phyloP scores from a whole-genome alignment of 768 basidiomycete genomes.

The Dioszegia crocea region DNA sequence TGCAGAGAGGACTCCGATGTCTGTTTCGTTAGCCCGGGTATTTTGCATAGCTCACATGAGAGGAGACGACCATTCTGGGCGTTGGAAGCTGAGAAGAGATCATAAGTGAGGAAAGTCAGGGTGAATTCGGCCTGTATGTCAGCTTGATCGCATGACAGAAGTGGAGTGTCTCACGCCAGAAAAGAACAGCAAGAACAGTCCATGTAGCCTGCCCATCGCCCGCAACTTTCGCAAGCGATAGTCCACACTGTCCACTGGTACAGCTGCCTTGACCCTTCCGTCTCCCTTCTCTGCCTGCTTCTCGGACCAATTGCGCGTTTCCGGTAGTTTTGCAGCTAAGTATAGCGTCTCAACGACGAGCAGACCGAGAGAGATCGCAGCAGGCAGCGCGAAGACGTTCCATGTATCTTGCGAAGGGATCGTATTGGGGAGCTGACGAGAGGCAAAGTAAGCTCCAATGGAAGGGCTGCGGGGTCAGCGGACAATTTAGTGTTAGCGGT shows the following conservation, averaged over 20 bases:
- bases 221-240: slow-evolving; percentile 59
- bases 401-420: slow-evolving; percentile 9
- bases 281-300: slow-evolving; percentile 25
- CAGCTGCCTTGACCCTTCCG: neutral
- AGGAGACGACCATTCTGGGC: slow-evolving; percentile 47
- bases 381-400: slow-evolving; percentile 90
- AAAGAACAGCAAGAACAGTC: slow-evolving; percentile 81
- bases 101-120: slow-evolving; percentile 73
- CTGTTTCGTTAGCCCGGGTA: slow-evolving; percentile 30
- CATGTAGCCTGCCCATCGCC: slow-evolving; percentile 66
- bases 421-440: slow-evolving; percentile 65
- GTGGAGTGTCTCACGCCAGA: slow-evolving; percentile 55
- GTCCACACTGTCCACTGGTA: slow-evolving; percentile 10
- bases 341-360: slow-evolving; percentile 75
- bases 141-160: neutral
- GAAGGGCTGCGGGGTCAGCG: slow-evolving; percentile 57
- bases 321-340: slow-evolving; percentile 70
- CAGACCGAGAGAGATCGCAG: slow-evolving; percentile 69
- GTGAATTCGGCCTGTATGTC: slow-evolving; percentile 80
- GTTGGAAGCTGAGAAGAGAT: slow-evolving; percentile 46
- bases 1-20: slow-evolving; percentile 85
- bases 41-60: slow-evolving; percentile 34
- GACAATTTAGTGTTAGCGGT: neutral
- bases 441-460: slow-evolving; percentile 92
- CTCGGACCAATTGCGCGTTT: slow-evolving; percentile 64